phyloP scores from a whole-genome alignment of 1,284 basidiomycete species.

The Puccinia hordei region DNA sequence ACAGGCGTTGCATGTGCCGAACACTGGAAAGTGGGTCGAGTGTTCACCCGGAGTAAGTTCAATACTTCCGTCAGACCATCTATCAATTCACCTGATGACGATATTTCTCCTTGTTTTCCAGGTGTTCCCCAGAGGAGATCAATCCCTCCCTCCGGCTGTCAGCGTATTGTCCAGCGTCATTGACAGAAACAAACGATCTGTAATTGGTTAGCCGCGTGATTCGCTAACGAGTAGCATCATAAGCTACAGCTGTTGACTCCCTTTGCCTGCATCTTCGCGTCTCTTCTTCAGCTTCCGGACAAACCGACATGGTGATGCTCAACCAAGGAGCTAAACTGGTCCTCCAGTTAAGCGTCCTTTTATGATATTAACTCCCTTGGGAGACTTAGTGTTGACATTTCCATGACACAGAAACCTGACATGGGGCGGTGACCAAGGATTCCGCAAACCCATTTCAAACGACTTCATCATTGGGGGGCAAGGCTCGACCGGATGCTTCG shows the following conservation, averaged over 20 bases:
- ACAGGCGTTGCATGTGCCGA: constrained; percentile 33
- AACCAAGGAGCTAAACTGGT: constrained; percentile 13
- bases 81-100: not conserved
- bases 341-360: constrained; percentile 17
- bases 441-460: constrained; percentile 54
- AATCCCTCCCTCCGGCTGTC: constrained; percentile 14
- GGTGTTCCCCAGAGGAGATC: constrained; percentile 32
- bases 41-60: constrained; percentile 8
- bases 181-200: constrained; percentile 29
- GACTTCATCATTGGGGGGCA: constrained; percentile 52
- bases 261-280: not conserved
- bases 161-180: constrained; percentile 24
- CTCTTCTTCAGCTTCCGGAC: constrained; percentile 16
- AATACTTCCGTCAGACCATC: not conserved
- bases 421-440: constrained; percentile 57
- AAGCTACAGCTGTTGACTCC: not conserved
- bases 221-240: not conserved
- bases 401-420: constrained; percentile 55
- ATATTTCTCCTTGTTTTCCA: not conserved
- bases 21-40: constrained; percentile 2
- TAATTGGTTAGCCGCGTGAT: constrained; percentile 14
- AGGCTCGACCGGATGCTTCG: constrained; percentile 24
- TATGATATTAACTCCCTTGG: not conserved
- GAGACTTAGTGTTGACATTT: not conserved
- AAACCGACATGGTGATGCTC: constrained; percentile 29